Percentiles rank a stretch among this genome's conserved stretches.
phyloP scores from a whole-genome alignment of 225 moss, liverwort and hornwort species.

The Physcomitrellopsis africana region DNA sequence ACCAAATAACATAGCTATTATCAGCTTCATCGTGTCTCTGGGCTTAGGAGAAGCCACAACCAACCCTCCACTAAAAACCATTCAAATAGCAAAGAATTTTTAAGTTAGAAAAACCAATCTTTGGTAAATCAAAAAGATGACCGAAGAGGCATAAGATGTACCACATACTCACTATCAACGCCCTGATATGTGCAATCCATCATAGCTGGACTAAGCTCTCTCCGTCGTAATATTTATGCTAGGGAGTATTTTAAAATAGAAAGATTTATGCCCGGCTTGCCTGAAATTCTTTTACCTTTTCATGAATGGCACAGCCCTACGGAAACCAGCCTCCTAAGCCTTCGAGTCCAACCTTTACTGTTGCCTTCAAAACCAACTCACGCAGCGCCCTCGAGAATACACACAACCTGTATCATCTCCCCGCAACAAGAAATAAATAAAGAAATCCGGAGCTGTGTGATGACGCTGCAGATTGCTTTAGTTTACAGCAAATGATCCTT shows the following conservation, averaged over 20 bases:
- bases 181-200: constrained; percentile 7
- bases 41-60: constrained; percentile 51
- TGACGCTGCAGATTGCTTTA: background rate
- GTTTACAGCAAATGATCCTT: background rate
- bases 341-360: constrained; percentile 13
- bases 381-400: constrained; percentile 8
- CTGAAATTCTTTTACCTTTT: constrained; percentile 35
- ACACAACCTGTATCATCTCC: constrained; percentile 28
- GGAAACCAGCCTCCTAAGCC: constrained; percentile 14
- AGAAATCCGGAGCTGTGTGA: constrained; percentile 14
- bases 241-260: background rate
- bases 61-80: constrained; percentile 47
- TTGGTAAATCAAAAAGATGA: background rate
- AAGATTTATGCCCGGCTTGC: background rate
- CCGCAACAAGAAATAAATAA: background rate
- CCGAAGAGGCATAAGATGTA: background rate
- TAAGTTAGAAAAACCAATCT: background rate
- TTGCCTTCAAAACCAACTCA: constrained; percentile 12
- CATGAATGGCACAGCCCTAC: constrained; percentile 33
- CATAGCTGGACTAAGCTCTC: constrained; percentile 2
- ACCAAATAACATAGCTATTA: constrained; percentile 45
- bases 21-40: constrained; percentile 59
- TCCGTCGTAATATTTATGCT: background rate
- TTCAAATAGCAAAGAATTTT: constrained; percentile 11
- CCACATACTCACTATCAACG: background rate